phyloP scores from a whole-genome alignment of 2,329 filamentous ascomycete species.

The Cladophialophora immunda region DNA sequence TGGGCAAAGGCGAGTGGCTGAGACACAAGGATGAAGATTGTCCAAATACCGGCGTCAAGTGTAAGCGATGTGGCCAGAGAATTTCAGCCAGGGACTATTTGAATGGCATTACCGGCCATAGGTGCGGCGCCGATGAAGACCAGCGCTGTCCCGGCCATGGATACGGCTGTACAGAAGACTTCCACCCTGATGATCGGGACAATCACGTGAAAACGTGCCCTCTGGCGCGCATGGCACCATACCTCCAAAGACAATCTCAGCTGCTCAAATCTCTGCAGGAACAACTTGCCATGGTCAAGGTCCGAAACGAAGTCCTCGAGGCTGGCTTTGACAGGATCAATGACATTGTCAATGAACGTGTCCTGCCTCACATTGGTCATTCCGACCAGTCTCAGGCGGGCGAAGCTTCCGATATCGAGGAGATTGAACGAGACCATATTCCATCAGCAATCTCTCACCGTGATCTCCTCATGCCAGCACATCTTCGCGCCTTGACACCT shows the following conservation, averaged over 20 bases:
- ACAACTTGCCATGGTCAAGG: constrained; percentile 54
- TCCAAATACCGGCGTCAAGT: constrained; percentile 36
- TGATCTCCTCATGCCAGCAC: constrained; percentile 36
- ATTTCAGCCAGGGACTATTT: constrained; percentile 36
- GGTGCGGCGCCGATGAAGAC: constrained; percentile 43
- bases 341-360: constrained; percentile 35
- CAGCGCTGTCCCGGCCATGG: constrained; percentile 39
- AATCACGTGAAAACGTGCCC: constrained; percentile 60
- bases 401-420: constrained; percentile 38
- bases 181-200: constrained; percentile 49
- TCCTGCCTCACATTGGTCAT: constrained; percentile 32
- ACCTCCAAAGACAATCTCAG: constrained; percentile 54
- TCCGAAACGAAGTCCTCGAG: constrained; percentile 58
- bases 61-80: constrained; percentile 32
- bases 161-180: constrained; percentile 54
- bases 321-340: constrained; percentile 55
- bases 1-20: constrained; percentile 40
- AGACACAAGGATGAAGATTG: constrained; percentile 41
- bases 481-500: constrained; percentile 38
- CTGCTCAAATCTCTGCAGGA: constrained; percentile 55
- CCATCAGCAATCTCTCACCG: constrained; percentile 31
- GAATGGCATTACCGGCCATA: constrained; percentile 29
- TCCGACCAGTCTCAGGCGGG: constrained; percentile 31
- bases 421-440: constrained; percentile 38
- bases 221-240: constrained; percentile 57